Percentiles rank a stretch among this genome's conserved stretches.
phyloP scores from a whole-genome alignment of 1,284 basidiomycete genomes.

The Trichosporon sp. region DNA sequence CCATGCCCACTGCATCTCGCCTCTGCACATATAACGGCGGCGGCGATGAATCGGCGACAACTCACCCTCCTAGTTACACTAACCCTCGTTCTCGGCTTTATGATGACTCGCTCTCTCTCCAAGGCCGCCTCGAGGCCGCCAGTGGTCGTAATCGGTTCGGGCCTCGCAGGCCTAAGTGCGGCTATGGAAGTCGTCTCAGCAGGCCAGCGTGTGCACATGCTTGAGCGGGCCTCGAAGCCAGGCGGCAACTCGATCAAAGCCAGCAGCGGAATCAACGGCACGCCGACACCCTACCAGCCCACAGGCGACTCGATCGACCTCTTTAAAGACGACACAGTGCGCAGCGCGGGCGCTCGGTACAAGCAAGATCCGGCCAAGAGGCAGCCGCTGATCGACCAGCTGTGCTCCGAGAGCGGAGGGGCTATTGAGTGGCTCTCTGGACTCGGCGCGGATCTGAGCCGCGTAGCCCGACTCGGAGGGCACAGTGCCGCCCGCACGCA shows the following conservation, averaged over 20 bases:
- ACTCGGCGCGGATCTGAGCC: conserved; percentile 13
- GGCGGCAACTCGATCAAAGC: conserved; percentile 20
- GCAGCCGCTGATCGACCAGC: conserved; percentile 3
- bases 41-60: background rate
- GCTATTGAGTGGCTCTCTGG: conserved; percentile 8
- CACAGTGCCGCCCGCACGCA: conserved; percentile 14
- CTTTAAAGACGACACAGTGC: conserved; percentile 9
- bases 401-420: background rate
- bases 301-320: background rate
- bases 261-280: conserved; percentile 14
- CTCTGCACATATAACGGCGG: no score
- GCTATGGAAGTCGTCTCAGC: conserved; percentile 6
- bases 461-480: conserved; percentile 14
- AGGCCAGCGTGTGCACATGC: conserved; percentile 11
- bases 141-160: conserved; percentile 15
- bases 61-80: background rate
- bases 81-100: background rate
- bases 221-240: conserved; percentile 11
- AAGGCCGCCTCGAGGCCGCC: background rate
- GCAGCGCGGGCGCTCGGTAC: conserved; percentile 9
- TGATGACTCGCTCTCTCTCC: background rate
- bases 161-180: conserved; percentile 14
- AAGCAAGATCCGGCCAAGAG: background rate
- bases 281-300: conserved; percentile 7
- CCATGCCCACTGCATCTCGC: no score